phyloP scores from a whole-genome alignment of 306 rosid species.

The Sophora flavescens region DNA sequence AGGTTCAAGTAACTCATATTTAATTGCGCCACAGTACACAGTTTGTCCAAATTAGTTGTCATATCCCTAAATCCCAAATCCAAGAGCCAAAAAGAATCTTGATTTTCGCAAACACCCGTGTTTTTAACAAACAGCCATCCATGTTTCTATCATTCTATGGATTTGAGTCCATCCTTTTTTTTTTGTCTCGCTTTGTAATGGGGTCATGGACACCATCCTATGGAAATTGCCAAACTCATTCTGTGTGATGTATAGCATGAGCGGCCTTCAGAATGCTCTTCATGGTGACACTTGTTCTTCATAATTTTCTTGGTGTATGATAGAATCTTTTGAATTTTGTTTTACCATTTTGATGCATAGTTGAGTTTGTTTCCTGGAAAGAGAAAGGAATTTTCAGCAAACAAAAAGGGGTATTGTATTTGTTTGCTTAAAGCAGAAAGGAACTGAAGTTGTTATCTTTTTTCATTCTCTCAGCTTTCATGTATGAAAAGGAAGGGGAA shows the following conservation, averaged over 20 bases:
- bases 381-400: slow-evolving; percentile 36
- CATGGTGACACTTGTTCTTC: slow-evolving; percentile 33
- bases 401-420: neutral
- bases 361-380: slow-evolving; percentile 42
- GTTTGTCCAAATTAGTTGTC: slow-evolving; percentile 50
- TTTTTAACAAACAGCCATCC: slow-evolving; percentile 30
- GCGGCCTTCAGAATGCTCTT: slow-evolving; percentile 8
- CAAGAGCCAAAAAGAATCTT: slow-evolving; percentile 56
- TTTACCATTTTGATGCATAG: slow-evolving; percentile 19
- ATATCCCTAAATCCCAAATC: slow-evolving; percentile 38
- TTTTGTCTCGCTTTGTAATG: slow-evolving; percentile 42
- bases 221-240: slow-evolving; percentile 46
- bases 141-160: slow-evolving; percentile 16
- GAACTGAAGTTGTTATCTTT: slow-evolving; percentile 27
- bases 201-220: slow-evolving; percentile 29
- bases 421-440: slow-evolving; percentile 43
- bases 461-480: slow-evolving; percentile 44
- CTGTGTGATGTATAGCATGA: slow-evolving; percentile 34
- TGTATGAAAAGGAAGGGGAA: slow-evolving; percentile 20
- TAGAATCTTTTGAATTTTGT: slow-evolving; percentile 14
- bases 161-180: slow-evolving; percentile 22
- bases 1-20: too few relatives aligned
- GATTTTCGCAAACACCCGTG: slow-evolving; percentile 29
- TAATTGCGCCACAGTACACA: slow-evolving; percentile 24
- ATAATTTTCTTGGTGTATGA: slow-evolving; percentile 25